A percentile compares a stretch with the other conserved stretches of the same genome.
Evolutionary conservation across 2,329 filamentous ascomycete species (phyloP).

Genomic region (Sclerotinia glacialis): DNA sequence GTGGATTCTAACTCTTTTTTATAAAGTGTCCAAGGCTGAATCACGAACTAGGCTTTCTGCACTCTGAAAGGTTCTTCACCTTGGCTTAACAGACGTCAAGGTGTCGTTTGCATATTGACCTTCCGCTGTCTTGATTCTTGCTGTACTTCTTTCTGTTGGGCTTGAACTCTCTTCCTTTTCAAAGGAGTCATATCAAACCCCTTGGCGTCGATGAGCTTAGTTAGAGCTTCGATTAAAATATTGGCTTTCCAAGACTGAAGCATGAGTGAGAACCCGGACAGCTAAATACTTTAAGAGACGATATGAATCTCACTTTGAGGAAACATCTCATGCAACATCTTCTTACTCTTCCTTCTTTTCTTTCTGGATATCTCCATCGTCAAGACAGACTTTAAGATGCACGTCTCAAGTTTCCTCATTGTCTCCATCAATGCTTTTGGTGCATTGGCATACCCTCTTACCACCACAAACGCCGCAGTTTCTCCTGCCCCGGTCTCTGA

Average conservation of each 20-base stretch:
- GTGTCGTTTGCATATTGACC: background rate
- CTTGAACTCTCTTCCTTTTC: background rate
- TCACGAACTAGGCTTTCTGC: background rate
- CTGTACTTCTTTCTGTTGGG: too few species aligned
- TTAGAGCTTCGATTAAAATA: background rate
- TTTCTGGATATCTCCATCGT: background rate
- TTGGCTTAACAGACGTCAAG: background rate
- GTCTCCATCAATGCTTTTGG: constrained; percentile 6
- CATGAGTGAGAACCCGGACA: background rate
- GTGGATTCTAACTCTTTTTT: background rate
- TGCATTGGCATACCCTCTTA: background rate
- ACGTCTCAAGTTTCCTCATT: background rate
- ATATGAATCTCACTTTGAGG: background rate
- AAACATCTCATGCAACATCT: background rate
- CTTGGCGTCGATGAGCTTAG: background rate
- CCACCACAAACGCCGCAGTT: background rate
- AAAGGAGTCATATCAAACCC: background rate
- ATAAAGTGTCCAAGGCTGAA: background rate
- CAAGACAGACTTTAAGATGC: background rate
- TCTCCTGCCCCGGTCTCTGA: background rate
- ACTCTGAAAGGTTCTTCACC: background rate
- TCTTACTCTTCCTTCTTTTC: background rate
- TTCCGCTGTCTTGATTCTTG: too few species aligned
- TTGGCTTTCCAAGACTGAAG: background rate
- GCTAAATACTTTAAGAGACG: background rate